Conservation (phyloP, 1,284 basidiomycete genomes). For the Schizophyllum commune region DNA sequence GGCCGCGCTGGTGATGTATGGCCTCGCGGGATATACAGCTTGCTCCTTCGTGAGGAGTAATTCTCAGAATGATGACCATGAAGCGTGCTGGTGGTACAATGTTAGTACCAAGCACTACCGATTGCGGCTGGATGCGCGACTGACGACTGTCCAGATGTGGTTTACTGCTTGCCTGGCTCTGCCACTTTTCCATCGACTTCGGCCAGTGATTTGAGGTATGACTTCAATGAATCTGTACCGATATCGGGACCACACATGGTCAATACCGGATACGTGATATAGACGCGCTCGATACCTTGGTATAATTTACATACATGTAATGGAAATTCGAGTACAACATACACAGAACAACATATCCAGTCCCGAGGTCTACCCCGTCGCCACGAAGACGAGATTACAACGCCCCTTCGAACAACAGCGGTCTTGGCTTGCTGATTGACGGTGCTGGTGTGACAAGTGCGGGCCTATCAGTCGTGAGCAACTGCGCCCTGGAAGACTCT, state of each 20-base stretch:
- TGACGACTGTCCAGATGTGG: neutral
- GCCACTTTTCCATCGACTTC: neutral
- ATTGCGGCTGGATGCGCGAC: neutral
- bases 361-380: too few relatives aligned
- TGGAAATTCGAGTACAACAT: too few relatives aligned
- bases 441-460: constrained; percentile 20
- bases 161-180: neutral
- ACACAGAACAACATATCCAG: neutral
- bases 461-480: constrained; percentile 13
- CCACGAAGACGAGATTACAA: constrained; percentile 10
- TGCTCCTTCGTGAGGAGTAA: constrained; percentile 6
- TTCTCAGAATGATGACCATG: constrained; percentile 7
- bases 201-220: too few relatives aligned
- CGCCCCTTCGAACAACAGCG: constrained; percentile 22
- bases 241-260: too few relatives aligned
- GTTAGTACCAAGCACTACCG: constrained; percentile 1
- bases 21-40: constrained; percentile 4
- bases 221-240: too few relatives aligned
- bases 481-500: neutral
- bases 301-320: too few relatives aligned
- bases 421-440: constrained; percentile 20
- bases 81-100: constrained; percentile 13
- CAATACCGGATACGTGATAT: too few relatives aligned
- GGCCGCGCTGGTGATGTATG: constrained; percentile 5
- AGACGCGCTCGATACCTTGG: too few relatives aligned